phyloP scores from a whole-genome alignment of 768 basidiomycete genomes.

The Hemileccinum impolitum region DNA sequence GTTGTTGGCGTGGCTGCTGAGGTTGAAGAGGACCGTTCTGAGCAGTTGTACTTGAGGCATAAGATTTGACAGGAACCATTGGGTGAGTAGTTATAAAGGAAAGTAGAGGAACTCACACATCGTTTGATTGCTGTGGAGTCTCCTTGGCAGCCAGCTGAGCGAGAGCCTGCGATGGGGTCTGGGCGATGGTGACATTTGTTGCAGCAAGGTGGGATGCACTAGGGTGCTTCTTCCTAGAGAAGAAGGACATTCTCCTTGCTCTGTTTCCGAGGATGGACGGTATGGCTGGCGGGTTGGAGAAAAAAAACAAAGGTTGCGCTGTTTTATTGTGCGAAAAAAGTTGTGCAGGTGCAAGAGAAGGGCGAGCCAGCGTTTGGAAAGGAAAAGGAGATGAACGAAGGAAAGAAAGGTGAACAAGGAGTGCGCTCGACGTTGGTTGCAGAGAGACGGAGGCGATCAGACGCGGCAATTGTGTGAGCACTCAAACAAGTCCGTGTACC shows the following conservation, averaged over 20 bases:
- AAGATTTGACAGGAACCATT: not conserved
- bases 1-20: slow-evolving; percentile 35
- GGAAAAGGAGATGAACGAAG: slow-evolving; percentile 12
- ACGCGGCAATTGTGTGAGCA: slow-evolving; percentile 13
- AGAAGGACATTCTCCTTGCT: slow-evolving; percentile 88
- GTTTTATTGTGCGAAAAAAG: slow-evolving; percentile 10
- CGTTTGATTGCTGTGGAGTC: slow-evolving; percentile 25
- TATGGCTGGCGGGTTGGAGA: slow-evolving; percentile 47
- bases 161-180: slow-evolving; percentile 66
- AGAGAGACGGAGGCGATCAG: not conserved
- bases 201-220: slow-evolving; percentile 42
- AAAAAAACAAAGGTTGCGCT: slow-evolving; percentile 14
- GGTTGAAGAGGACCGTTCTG: slow-evolving; percentile 27
- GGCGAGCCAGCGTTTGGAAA: slow-evolving; percentile 25
- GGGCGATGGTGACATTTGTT: slow-evolving; percentile 52
- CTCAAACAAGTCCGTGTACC: not conserved
- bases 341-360: slow-evolving; percentile 1
- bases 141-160: slow-evolving; percentile 48
- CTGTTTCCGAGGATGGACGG: slow-evolving; percentile 61
- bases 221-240: slow-evolving; percentile 81
- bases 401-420: not conserved
- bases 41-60: slow-evolving; percentile 8
- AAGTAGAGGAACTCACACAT: slow-evolving; percentile 34
- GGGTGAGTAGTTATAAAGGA: not conserved
- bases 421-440: slow-evolving; percentile 7